Conservation (phyloP, 148 eudicot species). For the Tetragonia tetragonoides region DNA sequence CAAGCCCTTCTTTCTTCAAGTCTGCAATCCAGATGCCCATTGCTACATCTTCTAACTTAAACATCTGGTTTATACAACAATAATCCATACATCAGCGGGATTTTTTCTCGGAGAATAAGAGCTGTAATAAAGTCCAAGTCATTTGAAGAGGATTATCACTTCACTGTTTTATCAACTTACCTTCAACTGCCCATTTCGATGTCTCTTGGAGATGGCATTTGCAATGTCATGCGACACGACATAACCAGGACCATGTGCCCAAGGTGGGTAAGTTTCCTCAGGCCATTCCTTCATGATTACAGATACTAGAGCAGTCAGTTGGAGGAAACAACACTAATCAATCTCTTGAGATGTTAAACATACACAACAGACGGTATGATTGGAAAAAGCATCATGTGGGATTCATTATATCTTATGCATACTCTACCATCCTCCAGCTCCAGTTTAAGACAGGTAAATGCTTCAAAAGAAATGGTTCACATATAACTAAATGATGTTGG, state of each 20-base stretch:
- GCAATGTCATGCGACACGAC: constrained; percentile 84
- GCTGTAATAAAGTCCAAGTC: not conserved
- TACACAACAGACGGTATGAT: not conserved
- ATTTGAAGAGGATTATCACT: not conserved
- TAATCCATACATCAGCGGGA: not conserved
- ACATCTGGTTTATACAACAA: constrained; percentile 39
- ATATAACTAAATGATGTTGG: too few relatives aligned
- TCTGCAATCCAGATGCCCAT: constrained; percentile 96
- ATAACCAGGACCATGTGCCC: constrained; percentile 98
- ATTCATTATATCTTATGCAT: not conserved
- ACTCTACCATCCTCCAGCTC: not conserved
- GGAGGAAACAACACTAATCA: not conserved
- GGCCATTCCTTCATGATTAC: constrained; percentile 72
- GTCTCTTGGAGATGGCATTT: constrained; percentile 50
- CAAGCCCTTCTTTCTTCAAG: constrained; percentile 64
- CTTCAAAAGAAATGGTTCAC: not conserved
- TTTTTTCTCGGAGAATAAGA: too few relatives aligned
- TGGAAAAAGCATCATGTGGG: not conserved
- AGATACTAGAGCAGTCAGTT: constrained; percentile 2
- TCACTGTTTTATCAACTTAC: constrained; percentile 27
- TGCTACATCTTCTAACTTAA: constrained; percentile 97
- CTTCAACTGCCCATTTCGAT: constrained; percentile 62
- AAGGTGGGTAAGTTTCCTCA: constrained; percentile 76
- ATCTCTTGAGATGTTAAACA: too few relatives aligned
- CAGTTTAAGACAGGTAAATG: not conserved